Evolutionary conservation across 768 basidiomycete genomes (phyloP).

Genomic region (Macrocybe gigantea): DNA sequence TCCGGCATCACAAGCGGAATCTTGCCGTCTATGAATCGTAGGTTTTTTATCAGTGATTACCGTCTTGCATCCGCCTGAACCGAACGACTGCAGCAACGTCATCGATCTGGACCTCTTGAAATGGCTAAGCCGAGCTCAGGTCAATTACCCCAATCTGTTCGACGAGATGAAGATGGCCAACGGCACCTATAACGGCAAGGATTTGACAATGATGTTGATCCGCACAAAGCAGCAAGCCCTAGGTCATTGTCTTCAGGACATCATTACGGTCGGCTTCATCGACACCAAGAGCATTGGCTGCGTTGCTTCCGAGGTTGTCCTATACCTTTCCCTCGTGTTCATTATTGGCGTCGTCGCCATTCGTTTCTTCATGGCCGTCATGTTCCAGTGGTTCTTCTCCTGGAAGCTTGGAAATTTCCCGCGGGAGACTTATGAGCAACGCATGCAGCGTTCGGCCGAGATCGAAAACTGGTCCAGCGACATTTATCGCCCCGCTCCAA

Average conservation of each 20-base stretch:
- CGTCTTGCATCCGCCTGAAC: not conserved
- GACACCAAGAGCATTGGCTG: constrained; percentile 95
- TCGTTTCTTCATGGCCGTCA: constrained; percentile 93
- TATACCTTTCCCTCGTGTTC: constrained; percentile 93
- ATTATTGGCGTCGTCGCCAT: constrained; percentile 96
- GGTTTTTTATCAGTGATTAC: constrained; percentile 23
- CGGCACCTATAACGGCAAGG: constrained; percentile 73
- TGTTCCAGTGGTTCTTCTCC: constrained; percentile 98
- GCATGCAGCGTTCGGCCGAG: constrained; percentile 82
- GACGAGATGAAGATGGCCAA: constrained; percentile 66
- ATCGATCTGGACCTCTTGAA: constrained; percentile 82
- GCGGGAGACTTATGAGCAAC: constrained; percentile 86
- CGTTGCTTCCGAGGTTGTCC: constrained; percentile 90
- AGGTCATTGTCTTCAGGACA: constrained; percentile 81
- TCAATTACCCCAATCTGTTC: constrained; percentile 80
- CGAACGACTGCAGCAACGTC: constrained; percentile 51
- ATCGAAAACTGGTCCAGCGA: constrained; percentile 97
- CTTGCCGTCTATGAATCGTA: constrained; percentile 93
- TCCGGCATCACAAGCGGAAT: constrained; percentile 63
- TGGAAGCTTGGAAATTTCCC: constrained; percentile 93
- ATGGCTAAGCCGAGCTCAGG: constrained; percentile 78
- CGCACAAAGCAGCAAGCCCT: constrained; percentile 63
- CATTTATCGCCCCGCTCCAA: constrained; percentile 91
- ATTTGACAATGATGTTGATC: constrained; percentile 81
- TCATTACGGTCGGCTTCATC: constrained; percentile 86